Percentiles rank a stretch among this genome's conserved stretches.
Evolutionary conservation across 2,329 filamentous ascomycete genomes (phyloP).

Genomic region (Neurospora sp.): DNA sequence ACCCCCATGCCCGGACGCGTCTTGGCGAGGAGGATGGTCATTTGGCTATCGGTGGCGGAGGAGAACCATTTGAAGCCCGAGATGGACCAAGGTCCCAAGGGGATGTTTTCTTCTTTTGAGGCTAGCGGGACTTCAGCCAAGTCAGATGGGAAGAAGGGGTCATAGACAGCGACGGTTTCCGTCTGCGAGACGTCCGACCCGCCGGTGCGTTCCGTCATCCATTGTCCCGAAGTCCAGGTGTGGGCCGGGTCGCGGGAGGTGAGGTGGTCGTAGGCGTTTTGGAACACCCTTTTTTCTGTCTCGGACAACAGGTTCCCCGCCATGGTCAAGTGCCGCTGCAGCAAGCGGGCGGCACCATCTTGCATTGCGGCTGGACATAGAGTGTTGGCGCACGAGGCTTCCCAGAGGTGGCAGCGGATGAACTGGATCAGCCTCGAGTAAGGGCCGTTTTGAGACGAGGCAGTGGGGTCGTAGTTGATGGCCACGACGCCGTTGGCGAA

Average conservation of each 20-base stretch:
- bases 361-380: constrained; percentile 59
- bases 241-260: constrained; percentile 37
- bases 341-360: constrained; percentile 47
- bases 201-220: constrained; percentile 65
- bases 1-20: constrained; percentile 40
- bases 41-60: constrained; percentile 53
- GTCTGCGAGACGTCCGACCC: constrained; percentile 60
- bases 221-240: constrained; percentile 65
- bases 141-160: constrained; percentile 13
- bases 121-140: constrained; percentile 17
- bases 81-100: constrained; percentile 49
- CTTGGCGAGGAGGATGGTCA: constrained; percentile 54
- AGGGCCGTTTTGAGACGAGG: constrained; percentile 24
- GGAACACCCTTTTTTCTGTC: constrained; percentile 32
- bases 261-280: constrained; percentile 42
- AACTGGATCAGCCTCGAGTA: constrained; percentile 52
- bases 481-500: constrained; percentile 47
- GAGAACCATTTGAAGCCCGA: constrained; percentile 66
- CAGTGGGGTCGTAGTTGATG: constrained; percentile 41
- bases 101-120: constrained; percentile 19
- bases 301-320: constrained; percentile 17
- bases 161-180: constrained; percentile 46
- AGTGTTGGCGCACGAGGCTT: constrained; percentile 47
- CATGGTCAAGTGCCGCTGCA: constrained; percentile 33
- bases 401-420: constrained; percentile 48